Conservation (phyloP, 805 yeast species). For the Kuraishia capsulata region DNA sequence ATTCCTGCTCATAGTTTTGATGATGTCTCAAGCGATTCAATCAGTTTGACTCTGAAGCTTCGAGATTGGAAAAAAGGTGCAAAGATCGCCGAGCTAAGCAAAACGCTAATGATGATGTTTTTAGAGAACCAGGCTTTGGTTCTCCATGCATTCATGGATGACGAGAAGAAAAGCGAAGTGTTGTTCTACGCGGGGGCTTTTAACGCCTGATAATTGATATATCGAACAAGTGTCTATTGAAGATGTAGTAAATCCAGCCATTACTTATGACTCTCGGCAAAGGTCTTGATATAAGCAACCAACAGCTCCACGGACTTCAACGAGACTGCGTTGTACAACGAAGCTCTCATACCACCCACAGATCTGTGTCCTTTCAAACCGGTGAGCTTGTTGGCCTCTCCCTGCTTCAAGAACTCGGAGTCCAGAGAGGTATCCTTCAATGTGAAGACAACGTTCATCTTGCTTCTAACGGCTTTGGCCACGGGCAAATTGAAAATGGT, state of each 20-base stretch:
- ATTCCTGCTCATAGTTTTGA: slow-evolving; percentile 6
- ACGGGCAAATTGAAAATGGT: slow-evolving; percentile 61
- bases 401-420: slow-evolving; percentile 58
- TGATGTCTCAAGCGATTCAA: slow-evolving; percentile 1
- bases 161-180: slow-evolving; percentile 54
- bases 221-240: not conserved
- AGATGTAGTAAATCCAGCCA: no score
- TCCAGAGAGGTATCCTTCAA: slow-evolving; percentile 51
- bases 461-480: slow-evolving; percentile 54
- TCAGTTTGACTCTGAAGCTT: slow-evolving; percentile 35
- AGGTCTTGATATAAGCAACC: slow-evolving; percentile 47
- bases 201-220: not conserved
- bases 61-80: slow-evolving; percentile 66
- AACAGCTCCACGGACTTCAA: slow-evolving; percentile 49
- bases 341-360: slow-evolving; percentile 95
- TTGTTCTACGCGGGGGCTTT: slow-evolving; percentile 34
- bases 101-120: slow-evolving; percentile 50
- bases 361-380: slow-evolving; percentile 96
- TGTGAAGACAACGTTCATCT: slow-evolving; percentile 92
- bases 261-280: slow-evolving; percentile 34
- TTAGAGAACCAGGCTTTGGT: slow-evolving; percentile 51
- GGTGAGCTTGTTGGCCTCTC: slow-evolving; percentile 46
- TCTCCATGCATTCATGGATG: slow-evolving; percentile 59
- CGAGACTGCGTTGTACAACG: slow-evolving; percentile 82
- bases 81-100: slow-evolving; percentile 50